A percentile compares a stretch with the other conserved stretches of the same genome.
phyloP scores from a whole-genome alignment of 495 filamentous ascomycete species.

The Xylaria flabelliformis region DNA sequence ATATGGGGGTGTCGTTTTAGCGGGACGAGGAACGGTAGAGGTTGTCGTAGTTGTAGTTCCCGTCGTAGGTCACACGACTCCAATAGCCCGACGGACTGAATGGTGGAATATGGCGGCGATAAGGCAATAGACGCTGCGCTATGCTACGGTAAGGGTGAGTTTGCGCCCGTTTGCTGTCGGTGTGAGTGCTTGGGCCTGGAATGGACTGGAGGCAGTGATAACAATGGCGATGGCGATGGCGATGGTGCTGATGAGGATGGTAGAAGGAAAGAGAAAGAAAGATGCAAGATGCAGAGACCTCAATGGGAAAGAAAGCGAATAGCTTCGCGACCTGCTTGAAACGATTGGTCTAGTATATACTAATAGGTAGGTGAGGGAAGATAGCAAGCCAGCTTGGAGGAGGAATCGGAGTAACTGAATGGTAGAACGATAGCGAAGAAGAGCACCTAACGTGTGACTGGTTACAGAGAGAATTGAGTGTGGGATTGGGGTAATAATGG shows the following conservation, averaged over 20 bases:
- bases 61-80: neutral
- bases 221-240: neutral
- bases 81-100: neutral
- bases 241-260: neutral
- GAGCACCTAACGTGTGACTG: conserved; percentile 1
- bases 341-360: conserved; percentile 15
- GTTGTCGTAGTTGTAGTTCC: neutral
- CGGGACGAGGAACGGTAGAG: neutral
- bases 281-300: conserved; percentile 4
- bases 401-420: conserved; percentile 9
- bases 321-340: conserved; percentile 14
- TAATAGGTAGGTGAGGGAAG: conserved; percentile 15
- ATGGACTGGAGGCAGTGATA: conserved; percentile 3
- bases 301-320: conserved; percentile 27
- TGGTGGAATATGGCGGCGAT: conserved; percentile 26
- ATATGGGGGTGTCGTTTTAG: conserved; percentile 15
- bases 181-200: neutral
- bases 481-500: conserved; percentile 6
- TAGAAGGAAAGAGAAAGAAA: neutral
- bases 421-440: conserved; percentile 14
- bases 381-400: conserved; percentile 10
- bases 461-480: neutral
- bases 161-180: conserved; percentile 22
- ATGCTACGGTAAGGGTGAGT: neutral
- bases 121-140: conserved; percentile 12